Base-by-base conservation (phyloP, 805 yeast genomes). In the Millerago galiae region DNA sequence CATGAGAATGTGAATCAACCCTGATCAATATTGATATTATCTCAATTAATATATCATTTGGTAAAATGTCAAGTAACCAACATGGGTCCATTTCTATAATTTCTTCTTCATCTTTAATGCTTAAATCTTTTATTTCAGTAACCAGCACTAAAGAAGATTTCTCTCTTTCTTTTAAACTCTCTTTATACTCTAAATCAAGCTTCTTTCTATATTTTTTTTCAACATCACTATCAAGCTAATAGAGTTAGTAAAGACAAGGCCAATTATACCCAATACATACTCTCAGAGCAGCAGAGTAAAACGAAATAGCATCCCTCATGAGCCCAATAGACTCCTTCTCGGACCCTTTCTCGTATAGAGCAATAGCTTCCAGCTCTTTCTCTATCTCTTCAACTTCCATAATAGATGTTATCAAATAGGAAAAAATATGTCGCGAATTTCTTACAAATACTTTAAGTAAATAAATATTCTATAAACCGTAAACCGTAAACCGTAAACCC, bases 251-350 rank as follows among this genome's bases (percentile, higher is more conserved):
- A 14, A 10, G 15, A 14, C 10, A 29, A n/a, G 11, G 15, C 15
- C 14, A 14, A 29, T 29, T 29, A n/a, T 29, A n/a, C n/a, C 13
- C 35, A 15, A 13, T 21, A 44, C 72, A 64, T 42, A 79, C 60
- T 52, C 73, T 78, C 58, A 80, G 74, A 2, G 96, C 95, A 48
- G 72, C 70, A 47, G 95, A 67, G 61, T 89, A 89, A 49, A 65
- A 72, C 38, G 68, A 74, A 24, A 86, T 78, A 2, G 96, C 96
- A 54, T 88, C 95, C n/a, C 85, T 72, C 77, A 88, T 71, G 47
- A 77, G 67, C 0, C 96, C 96, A 38, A 69, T 74, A 28, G 73
- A 66, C 61, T 89, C 96, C 54, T 81, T 81, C 37, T 72, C 76
- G 0, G 81, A 75, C 3, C 88, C 96, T 39, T 69, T 60, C 51